These are phyloP conservation scores for Didymella lethalis DNA, from an alignment of 2,329 filamentous ascomycete species.

Conservation along the genomic window DNA sequence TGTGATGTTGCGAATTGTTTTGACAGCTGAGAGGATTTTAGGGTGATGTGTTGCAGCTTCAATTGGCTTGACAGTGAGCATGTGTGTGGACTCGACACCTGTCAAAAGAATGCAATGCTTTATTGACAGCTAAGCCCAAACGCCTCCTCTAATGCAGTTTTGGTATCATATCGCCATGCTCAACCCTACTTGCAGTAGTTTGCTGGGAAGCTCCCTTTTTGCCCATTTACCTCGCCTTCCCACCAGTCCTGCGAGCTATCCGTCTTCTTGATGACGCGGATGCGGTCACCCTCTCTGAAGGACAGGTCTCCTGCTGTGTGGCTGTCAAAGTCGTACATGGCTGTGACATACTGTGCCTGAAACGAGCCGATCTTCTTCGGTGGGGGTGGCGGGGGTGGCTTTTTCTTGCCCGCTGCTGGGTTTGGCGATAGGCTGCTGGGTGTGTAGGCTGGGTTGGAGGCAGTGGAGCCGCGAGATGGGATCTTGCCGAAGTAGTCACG, in stretches of 20 bases:
- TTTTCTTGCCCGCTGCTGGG: slow-evolving; percentile 69
- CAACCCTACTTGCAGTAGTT: slow-evolving; percentile 72
- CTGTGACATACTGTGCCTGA: slow-evolving; percentile 69
- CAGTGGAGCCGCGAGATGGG: slow-evolving; percentile 53
- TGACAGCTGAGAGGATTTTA: too few species aligned
- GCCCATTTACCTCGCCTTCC: slow-evolving; percentile 77
- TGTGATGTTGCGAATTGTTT: too few species aligned
- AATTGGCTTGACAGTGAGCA: too few species aligned
- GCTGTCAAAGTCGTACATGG: slow-evolving; percentile 77
- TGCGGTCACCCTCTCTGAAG: slow-evolving; percentile 79
- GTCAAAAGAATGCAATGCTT: not conserved
- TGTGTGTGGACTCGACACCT: too few species aligned
- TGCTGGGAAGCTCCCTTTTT: slow-evolving; percentile 77
- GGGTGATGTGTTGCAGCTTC: too few species aligned
- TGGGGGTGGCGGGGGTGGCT: slow-evolving; percentile 75
- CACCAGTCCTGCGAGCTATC: slow-evolving; percentile 86
- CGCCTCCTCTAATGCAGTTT: slow-evolving; percentile 36
- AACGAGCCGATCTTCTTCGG: slow-evolving; percentile 64
- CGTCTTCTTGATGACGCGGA: slow-evolving; percentile 79
- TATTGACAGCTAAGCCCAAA: not conserved
- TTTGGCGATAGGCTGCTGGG: slow-evolving; percentile 49
- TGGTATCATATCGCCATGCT: slow-evolving; percentile 26
- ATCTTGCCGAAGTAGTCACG: slow-evolving; percentile 53
- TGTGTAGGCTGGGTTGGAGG: slow-evolving; percentile 25
- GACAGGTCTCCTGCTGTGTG: slow-evolving; percentile 74